A percentile compares a stretch with the other conserved stretches of the same genome.
Evolutionary conservation across 768 basidiomycete genomes (phyloP).

Genomic region (Boletus bicolor): DNA sequence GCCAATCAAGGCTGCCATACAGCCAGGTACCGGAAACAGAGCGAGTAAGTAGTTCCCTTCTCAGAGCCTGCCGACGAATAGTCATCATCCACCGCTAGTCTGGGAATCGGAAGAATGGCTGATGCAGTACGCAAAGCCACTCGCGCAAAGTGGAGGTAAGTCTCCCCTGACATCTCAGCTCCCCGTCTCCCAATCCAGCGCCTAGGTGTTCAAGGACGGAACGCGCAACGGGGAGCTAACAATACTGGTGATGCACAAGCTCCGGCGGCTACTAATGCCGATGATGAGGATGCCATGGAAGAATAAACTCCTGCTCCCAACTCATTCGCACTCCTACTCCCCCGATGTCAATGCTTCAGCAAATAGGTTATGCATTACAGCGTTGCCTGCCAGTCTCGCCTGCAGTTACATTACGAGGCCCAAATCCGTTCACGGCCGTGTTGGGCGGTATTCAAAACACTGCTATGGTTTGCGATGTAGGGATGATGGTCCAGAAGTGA

Average conservation of each 20-base stretch:
- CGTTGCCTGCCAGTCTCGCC: neutral
- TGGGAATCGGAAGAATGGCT: slow-evolving; percentile 98
- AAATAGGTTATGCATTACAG: neutral
- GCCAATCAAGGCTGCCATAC: slow-evolving; percentile 69
- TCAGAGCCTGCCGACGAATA: neutral
- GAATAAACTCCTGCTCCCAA: slow-evolving; percentile 39
- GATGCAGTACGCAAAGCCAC: slow-evolving; percentile 72
- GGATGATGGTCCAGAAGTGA: neutral
- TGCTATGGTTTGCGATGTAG: neutral
- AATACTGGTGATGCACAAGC: slow-evolving; percentile 18
- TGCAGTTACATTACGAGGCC: neutral
- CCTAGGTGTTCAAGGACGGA: slow-evolving; percentile 55
- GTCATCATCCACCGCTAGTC: slow-evolving; percentile 45
- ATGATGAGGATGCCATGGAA: slow-evolving; percentile 61
- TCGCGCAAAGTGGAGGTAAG: slow-evolving; percentile 71
- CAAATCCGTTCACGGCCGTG: neutral
- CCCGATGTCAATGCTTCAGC: neutral
- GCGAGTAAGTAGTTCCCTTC: slow-evolving; percentile 52
- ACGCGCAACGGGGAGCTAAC: slow-evolving; percentile 30
- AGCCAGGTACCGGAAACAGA: slow-evolving; percentile 64
- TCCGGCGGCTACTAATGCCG: slow-evolving; percentile 30
- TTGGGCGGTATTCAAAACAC: slow-evolving; percentile 4
- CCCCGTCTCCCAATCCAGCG: neutral
- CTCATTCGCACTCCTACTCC: neutral
- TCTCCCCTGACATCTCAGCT: slow-evolving; percentile 1